A percentile compares a stretch with the other conserved stretches of the same genome.
Evolutionary conservation across 352 stramenopile species (phyloP).

Genomic region (Elongisporangium anandrum): DNA sequence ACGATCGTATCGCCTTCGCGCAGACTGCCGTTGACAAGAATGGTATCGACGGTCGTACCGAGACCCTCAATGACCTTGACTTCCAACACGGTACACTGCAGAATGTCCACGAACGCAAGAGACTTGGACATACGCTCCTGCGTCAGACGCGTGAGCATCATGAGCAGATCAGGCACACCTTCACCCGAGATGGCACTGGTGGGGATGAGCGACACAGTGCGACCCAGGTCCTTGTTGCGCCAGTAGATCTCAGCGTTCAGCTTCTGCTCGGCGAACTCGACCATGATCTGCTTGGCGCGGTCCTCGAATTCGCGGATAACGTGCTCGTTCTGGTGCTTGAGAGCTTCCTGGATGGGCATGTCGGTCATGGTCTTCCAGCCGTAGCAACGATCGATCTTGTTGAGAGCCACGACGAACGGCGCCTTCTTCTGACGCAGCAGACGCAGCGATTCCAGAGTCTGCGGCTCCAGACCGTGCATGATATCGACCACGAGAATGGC

Average conservation of each 20-base stretch:
- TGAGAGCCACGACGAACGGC: constrained; percentile 98
- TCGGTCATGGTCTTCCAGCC: constrained; percentile 96
- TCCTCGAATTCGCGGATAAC: constrained; percentile 96
- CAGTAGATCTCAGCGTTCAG: constrained; percentile 99
- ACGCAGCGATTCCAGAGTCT: constrained; percentile 99
- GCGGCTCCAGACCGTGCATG: constrained; percentile 99
- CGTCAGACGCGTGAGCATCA: constrained; percentile 95
- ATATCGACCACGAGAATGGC: constrained; percentile 99
- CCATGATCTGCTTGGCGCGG: constrained; percentile 90
- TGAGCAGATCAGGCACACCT: constrained; percentile 97
- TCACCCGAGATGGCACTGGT: constrained; percentile 98
- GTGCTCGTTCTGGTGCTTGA: constrained; percentile 89
- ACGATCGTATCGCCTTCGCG: constrained; percentile 96
- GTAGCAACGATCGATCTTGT: constrained; percentile 99
- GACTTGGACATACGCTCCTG: constrained; percentile 93
- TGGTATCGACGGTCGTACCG: constrained; percentile 98
- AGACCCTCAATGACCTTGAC: constrained; percentile 99
- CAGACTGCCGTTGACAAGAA: constrained; percentile 97
- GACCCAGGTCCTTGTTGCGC: constrained; percentile 96
- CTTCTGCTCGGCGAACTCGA: constrained; percentile 95
- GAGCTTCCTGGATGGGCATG: constrained; percentile 91
- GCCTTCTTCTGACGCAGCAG: constrained; percentile 94
- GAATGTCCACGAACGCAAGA: constrained; percentile 84
- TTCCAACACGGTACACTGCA: constrained; percentile 98
- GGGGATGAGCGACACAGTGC: constrained; percentile 97